Conservation (phyloP, 179 eudicot genomes). For the Beta lomatogona region DNA sequence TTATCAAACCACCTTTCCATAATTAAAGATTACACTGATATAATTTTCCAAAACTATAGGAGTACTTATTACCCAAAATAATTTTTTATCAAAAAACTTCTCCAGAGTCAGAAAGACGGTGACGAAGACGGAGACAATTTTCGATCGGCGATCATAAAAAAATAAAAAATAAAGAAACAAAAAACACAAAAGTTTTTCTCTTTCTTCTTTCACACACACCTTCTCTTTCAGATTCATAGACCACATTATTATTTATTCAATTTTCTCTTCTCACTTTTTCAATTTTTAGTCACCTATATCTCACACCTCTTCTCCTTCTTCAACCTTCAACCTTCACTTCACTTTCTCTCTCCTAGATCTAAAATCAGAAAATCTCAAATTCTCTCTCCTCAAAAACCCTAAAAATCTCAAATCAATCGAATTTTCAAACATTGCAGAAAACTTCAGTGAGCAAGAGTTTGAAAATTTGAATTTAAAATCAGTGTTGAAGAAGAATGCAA, state of each 20-base stretch:
- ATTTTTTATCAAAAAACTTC: too few relatives aligned
- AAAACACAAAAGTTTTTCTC: not conserved
- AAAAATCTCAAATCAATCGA: not conserved
- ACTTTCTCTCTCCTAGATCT: not conserved
- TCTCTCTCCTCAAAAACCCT: not conserved
- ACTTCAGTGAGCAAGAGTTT: too few relatives aligned
- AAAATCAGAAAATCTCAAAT: not conserved
- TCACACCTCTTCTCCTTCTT: not conserved
- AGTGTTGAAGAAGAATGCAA: conserved; percentile 9
- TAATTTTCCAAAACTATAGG: too few relatives aligned
- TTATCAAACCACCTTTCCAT: too few relatives aligned
- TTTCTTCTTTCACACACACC: not conserved
- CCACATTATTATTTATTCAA: not conserved
- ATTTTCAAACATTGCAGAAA: too few relatives aligned
- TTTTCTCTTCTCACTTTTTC: not conserved
- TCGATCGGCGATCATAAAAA: conserved; percentile 5
- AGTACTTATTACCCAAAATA: too few relatives aligned
- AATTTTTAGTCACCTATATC: not conserved
- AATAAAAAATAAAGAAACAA: not conserved
- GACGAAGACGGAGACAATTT: not conserved
- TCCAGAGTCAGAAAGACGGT: not conserved
- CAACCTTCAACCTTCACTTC: not conserved
- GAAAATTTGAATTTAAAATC: too few relatives aligned
- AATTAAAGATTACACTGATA: too few relatives aligned
- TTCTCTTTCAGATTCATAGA: not conserved